Base-by-base conservation (phyloP, 1,284 basidiomycete genomes). In the Sanguinoderma infundibulare region DNA sequence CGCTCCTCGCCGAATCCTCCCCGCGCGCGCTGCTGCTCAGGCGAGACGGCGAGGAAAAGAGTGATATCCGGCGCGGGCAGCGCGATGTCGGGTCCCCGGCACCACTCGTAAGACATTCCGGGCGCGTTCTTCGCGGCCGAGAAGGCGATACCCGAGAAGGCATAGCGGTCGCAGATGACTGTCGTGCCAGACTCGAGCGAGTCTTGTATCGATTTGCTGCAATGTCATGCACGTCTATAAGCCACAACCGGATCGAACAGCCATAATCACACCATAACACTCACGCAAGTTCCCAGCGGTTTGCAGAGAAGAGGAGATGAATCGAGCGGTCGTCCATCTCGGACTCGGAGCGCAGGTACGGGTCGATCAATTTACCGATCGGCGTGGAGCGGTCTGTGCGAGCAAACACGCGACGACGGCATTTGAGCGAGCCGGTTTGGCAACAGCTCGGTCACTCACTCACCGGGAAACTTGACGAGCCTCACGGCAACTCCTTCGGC, bases 61-160 rank as follows among this genome's bases (percentile, higher is more conserved):
- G 91, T 91, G 36, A 96, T 72, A 74, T 99, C 97, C 0, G 97
- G 97, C 0, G 90, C 83, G 1, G 96, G 97, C 7, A 99, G 88
- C 5, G 87, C 87, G 12, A 89, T 78, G 71, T 99, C 98, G 0
- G 96, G 95, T 2, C 87, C 78, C 46, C 87, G 83, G 75, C 95
- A 98, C 93, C 94, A 98, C 30, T 86, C 81, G 70, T 85, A 86
- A 3, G 77, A 71, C 54, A 80, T 74, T 40, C 56, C 57, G 0
- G 82, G 74, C 26, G 83, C 76, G 50, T 81, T 86, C 75, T 98
- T 98, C 52, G 95, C 89, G 5, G 90, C 87, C 1, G 95, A 94
- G 77, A 98, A 99, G 1, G 96, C 96, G 65, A 97, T 92, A 0
- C 97, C 98, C 1, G 96, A 98, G 76, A 98, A 99, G 0, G 96